phyloP scores from a whole-genome alignment of 208 protist genomes.

The Naegleria lovaniensis region DNA sequence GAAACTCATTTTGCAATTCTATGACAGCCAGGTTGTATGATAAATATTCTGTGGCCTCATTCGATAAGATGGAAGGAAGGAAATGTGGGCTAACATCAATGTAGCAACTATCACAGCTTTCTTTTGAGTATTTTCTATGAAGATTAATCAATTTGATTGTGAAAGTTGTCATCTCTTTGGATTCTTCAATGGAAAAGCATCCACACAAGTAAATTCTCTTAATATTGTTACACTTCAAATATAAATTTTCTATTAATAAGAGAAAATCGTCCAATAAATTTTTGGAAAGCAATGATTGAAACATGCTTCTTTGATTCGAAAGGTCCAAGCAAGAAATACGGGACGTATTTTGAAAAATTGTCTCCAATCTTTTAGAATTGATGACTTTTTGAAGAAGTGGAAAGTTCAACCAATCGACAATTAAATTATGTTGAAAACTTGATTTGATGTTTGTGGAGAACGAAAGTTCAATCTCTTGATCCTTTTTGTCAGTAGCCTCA shows the following conservation, averaged over 20 bases:
- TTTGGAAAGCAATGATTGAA: neutral
- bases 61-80: neutral
- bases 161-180: neutral
- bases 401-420: neutral
- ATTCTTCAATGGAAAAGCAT: neutral
- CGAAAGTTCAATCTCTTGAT: neutral
- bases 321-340: neutral
- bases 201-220: neutral
- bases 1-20: neutral
- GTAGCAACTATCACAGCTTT: neutral
- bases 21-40: neutral
- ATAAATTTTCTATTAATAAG: neutral
- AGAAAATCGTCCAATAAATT: neutral
- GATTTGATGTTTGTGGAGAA: neutral
- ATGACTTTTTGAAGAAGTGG: neutral
- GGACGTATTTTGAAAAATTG: neutral
- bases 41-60: neutral
- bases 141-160: neutral
- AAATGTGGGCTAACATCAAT: neutral
- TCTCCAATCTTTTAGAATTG: neutral
- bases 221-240: neutral
- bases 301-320: neutral
- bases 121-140: neutral
- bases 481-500: neutral
- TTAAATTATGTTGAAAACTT: neutral